Base-by-base conservation (phyloP, 2,329 filamentous ascomycete species). In the Calonectria ilicicola region DNA sequence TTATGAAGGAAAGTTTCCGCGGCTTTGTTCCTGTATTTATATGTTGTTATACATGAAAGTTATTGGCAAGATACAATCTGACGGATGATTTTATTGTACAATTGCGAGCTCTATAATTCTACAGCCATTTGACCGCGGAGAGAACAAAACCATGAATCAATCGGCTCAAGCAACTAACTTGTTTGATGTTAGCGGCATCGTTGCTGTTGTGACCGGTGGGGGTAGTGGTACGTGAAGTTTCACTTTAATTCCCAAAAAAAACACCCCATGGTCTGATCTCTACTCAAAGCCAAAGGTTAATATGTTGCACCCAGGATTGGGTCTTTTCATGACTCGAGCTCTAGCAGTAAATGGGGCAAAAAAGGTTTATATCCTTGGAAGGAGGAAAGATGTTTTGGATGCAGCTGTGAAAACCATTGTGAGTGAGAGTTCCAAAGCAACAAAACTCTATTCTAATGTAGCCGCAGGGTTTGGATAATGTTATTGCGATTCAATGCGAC, bases 201-300 rank as follows among this genome's bases (percentile, higher is more conserved):
- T 91, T 1, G 88, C 86, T 53, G 88, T 90, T n/a, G 83, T 91
- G 32, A 90, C 89, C 0, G 89, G 89, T 21, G 89, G 88, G 15
- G 88, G 88, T 12, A 64, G 40, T 21, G 60, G 60, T 64, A 21
- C 6, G 60, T 38, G 5, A 15, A 12, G 9, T 14, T 15, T 12
- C 17, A 8, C 21, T 8, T 32, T 12, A 8, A n/a, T 21, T 38
- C 9, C 42, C 10, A 10, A 12, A 14, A 10, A 12, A 14, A 4
- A 14, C 9, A 14, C 4, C 32, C 23, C n/a, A 19, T 19, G 8
- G 6, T 46, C 42, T 46, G 5, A n/a, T 21, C 5, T n/a, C 17
- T 44, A 8, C 17, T 27, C 27, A 12, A 19, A 14, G 17, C 2
- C 4, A 7, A 19, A 49, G 2, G 5, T 27, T 65, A 17, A 26